Conservation (phyloP, 2,329 filamentous ascomycete species). For the Massarina eburnea region DNA sequence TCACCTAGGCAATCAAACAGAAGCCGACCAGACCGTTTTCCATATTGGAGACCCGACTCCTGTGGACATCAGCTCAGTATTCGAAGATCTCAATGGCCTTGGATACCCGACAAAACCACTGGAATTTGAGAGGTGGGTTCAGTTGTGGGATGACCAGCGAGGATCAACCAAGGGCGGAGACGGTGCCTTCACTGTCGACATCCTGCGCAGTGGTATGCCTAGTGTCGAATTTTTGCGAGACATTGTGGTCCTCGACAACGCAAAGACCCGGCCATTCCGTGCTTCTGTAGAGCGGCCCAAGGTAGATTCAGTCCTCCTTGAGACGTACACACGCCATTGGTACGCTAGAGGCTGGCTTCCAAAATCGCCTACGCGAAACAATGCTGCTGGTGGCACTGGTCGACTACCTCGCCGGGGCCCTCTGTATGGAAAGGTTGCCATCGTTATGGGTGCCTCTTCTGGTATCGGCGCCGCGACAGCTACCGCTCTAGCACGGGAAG, state of each 20-base stretch:
- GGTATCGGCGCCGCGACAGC: slow-evolving; percentile 78
- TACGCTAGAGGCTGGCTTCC: slow-evolving; percentile 77
- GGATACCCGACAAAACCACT: slow-evolving; percentile 71
- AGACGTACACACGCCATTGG: slow-evolving; percentile 79
- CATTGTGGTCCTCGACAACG: slow-evolving; percentile 74
- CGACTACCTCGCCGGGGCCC: slow-evolving; percentile 57
- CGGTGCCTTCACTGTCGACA: slow-evolving; percentile 75
- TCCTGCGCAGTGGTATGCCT: slow-evolving; percentile 79
- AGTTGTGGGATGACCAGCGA: slow-evolving; percentile 71
- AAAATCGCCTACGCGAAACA: slow-evolving; percentile 58
- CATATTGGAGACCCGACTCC: slow-evolving; percentile 75
- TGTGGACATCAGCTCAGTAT: slow-evolving; percentile 66
- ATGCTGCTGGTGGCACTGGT: slow-evolving; percentile 48
- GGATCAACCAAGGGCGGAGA: slow-evolving; percentile 66
- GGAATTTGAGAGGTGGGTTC: slow-evolving; percentile 72
- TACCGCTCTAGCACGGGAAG: slow-evolving; percentile 67
- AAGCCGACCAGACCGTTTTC: slow-evolving; percentile 66
- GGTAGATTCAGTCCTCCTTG: slow-evolving; percentile 69
- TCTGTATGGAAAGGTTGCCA: slow-evolving; percentile 68
- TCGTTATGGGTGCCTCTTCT: slow-evolving; percentile 78
- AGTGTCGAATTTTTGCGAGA: slow-evolving; percentile 69
- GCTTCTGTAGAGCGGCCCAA: slow-evolving; percentile 64
- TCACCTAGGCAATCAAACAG: slow-evolving; percentile 65
- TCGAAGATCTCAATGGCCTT: slow-evolving; percentile 64
- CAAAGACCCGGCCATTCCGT: slow-evolving; percentile 63